Evolutionary conservation across 768 basidiomycete species (phyloP).

Genomic region (Pisolithus orientalis): DNA sequence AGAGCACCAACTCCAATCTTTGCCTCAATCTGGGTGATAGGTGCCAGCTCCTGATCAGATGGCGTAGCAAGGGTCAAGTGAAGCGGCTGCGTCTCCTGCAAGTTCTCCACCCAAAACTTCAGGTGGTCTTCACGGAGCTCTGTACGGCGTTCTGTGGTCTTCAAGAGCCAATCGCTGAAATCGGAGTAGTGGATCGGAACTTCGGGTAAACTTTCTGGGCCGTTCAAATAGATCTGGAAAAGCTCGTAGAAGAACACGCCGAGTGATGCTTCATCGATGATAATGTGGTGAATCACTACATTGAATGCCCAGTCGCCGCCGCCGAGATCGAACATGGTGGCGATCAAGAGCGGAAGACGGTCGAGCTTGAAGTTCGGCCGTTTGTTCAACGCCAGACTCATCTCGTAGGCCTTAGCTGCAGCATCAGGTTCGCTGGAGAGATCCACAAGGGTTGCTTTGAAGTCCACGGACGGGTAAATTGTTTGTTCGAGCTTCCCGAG

Average conservation of each 20-base stretch:
- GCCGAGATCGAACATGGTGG: constrained; percentile 21
- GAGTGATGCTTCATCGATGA: constrained; percentile 24
- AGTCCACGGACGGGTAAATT: constrained; percentile 22
- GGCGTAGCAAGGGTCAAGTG: constrained; percentile 19
- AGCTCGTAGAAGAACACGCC: constrained; percentile 26
- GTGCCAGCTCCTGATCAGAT: constrained; percentile 21
- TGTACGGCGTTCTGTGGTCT: constrained; percentile 22
- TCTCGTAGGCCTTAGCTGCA: constrained; percentile 22
- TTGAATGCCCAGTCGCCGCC: constrained; percentile 23
- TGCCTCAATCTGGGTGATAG: constrained; percentile 22
- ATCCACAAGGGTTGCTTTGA: constrained; percentile 18
- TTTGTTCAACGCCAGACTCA: constrained; percentile 14
- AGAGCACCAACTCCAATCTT: constrained; percentile 10
- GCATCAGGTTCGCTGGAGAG: constrained; percentile 22
- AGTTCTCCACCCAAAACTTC: constrained; percentile 18
- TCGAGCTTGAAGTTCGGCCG: constrained; percentile 22
- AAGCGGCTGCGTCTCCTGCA: constrained; percentile 10
- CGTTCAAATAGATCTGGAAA: constrained; percentile 22
- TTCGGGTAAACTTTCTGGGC: constrained; percentile 19
- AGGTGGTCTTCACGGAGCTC: constrained; percentile 21
- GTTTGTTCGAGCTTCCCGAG: constrained; percentile 25
- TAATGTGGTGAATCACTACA: constrained; percentile 26
- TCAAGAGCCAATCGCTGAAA: constrained; percentile 18
- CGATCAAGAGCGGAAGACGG: constrained; percentile 17
- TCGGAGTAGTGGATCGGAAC: constrained; percentile 13